Evolutionary conservation across 208 protist genomes (phyloP).

Genomic region (Trypanosoma conorhini): DNA sequence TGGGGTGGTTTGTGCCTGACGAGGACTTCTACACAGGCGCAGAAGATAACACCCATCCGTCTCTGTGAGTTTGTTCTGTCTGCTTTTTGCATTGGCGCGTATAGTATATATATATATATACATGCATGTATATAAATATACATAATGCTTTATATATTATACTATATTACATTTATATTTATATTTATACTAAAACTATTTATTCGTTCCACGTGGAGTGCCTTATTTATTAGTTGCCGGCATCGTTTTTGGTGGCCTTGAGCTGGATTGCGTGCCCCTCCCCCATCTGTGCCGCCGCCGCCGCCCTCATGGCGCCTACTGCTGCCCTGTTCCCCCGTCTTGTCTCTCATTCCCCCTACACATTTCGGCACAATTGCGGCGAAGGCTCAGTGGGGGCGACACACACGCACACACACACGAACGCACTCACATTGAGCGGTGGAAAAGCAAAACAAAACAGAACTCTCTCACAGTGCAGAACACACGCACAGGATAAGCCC

Average conservation of each 20-base stretch:
- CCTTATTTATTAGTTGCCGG: neutral
- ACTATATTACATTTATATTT: constrained; percentile 8
- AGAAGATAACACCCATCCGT: too few relatives aligned
- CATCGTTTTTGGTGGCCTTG: too few relatives aligned
- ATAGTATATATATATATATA: too few relatives aligned
- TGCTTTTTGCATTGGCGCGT: too few relatives aligned
- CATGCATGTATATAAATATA: too few relatives aligned
- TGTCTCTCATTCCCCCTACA: constrained; percentile 25
- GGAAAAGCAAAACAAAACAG: neutral
- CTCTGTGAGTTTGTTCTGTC: neutral
- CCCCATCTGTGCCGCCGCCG: too few relatives aligned
- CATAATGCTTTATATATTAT: too few relatives aligned
- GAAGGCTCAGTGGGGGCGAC: neutral
- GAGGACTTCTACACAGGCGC: constrained; percentile 41
- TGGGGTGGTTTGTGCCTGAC: constrained; percentile 82
- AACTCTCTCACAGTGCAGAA: neutral
- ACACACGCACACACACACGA: neutral
- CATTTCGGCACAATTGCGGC: neutral
- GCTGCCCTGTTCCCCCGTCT: constrained; percentile 4
- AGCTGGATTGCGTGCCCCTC: too few relatives aligned
- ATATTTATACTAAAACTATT: too few relatives aligned
- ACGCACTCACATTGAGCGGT: neutral
- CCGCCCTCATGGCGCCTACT: too few relatives aligned
- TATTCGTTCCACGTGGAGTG: too few relatives aligned
- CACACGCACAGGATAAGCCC: neutral